These are phyloP conservation scores for Periglandula ipomoeae DNA, from an alignment of 2,329 filamentous ascomycete species.

Conservation along the genomic window DNA sequence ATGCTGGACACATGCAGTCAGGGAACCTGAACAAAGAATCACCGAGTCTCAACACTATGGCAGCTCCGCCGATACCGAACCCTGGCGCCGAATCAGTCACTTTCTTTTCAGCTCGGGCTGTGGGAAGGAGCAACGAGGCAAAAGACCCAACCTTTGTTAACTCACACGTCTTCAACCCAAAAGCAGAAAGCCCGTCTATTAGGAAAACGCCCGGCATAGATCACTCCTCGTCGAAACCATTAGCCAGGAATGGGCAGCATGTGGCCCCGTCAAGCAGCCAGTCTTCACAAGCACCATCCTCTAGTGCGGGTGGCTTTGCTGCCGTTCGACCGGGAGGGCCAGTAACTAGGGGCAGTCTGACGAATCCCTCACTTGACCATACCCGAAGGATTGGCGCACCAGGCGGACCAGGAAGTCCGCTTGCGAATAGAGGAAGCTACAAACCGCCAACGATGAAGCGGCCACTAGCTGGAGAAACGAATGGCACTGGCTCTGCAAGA, in stretches of 20 bases:
- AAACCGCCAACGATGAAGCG: conserved; percentile 51
- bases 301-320: conserved; percentile 19
- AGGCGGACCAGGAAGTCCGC: conserved; percentile 42
- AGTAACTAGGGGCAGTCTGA: conserved; percentile 28
- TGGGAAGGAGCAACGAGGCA: conserved; percentile 25
- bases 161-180: conserved; percentile 57
- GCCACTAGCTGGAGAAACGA: conserved; percentile 25
- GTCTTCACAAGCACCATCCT: conserved; percentile 11
- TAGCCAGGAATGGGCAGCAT: conserved; percentile 50
- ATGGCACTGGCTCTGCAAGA: conserved; percentile 19
- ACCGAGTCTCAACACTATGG: conserved; percentile 13
- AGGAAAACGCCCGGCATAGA: conserved; percentile 83
- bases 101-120: conserved; percentile 10
- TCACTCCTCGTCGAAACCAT: conserved; percentile 65
- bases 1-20: conserved; percentile 17
- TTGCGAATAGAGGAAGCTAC: conserved; percentile 50
- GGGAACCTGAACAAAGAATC: conserved; percentile 14
- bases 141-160: conserved; percentile 15
- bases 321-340: conserved; percentile 20
- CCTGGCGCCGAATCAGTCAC: conserved; percentile 12
- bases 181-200: conserved; percentile 73
- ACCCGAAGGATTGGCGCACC: conserved; percentile 52
- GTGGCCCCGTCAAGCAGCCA: conserved; percentile 32
- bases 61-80: conserved; percentile 37
- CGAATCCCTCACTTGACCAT: conserved; percentile 46